Conservation (phyloP, 345 rosid species). For the Eucalyptus camaldulensis region DNA sequence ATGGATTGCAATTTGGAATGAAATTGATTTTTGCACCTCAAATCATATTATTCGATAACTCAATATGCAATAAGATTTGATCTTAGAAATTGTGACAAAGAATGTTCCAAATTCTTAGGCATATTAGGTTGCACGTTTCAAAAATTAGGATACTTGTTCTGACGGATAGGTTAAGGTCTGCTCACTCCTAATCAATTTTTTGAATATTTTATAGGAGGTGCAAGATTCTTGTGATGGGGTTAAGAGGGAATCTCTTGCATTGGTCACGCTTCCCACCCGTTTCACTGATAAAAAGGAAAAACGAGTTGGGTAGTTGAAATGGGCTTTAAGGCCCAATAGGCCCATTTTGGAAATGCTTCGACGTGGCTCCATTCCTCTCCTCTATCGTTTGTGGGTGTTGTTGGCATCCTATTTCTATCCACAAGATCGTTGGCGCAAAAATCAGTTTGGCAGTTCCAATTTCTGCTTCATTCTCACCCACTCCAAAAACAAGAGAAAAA, state of each 20-base stretch:
- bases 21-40: background rate
- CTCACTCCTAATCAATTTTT: background rate
- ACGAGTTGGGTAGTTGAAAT: background rate
- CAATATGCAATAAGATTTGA: fast-evolving
- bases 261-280: background rate
- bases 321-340: background rate
- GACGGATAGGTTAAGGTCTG: fast-evolving
- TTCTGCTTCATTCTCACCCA: background rate
- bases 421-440: background rate
- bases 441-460: background rate
- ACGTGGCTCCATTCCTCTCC: background rate
- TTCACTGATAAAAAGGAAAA: background rate
- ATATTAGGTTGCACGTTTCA: background rate
- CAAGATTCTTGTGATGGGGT: background rate
- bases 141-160: no score
- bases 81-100: no score
- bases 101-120: background rate
- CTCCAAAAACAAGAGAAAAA: background rate
- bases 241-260: background rate
- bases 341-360: background rate
- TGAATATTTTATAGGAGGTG: background rate
- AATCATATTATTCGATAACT: no score
- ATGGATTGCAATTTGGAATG: background rate
- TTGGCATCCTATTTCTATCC: background rate
- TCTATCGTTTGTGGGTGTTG: background rate